Conservation (phyloP, 352 stramenopile species). For the Phytophthora aleatoria region DNA sequence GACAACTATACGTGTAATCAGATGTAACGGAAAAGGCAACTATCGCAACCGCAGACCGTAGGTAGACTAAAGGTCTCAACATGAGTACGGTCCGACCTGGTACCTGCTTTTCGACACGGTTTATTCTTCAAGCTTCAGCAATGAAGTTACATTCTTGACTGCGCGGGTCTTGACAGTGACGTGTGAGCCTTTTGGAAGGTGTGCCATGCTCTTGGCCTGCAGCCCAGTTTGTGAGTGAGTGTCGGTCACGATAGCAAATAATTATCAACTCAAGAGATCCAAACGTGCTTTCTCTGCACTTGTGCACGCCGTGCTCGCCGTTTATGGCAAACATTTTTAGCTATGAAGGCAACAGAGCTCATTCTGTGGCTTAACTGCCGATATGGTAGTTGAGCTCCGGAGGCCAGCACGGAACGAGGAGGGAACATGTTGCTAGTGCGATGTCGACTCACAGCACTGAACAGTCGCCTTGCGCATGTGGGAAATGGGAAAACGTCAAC, state of each 20-base stretch:
- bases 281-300: no score
- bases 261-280: no score
- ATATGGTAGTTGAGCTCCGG: not conserved
- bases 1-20: slow-evolving; percentile 7
- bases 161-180: slow-evolving; percentile 8
- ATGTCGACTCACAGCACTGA: not conserved
- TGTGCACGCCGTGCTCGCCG: slow-evolving; percentile 9
- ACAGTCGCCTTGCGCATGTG: slow-evolving; percentile 20
- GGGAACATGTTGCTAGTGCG: slow-evolving; percentile 12
- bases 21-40: slow-evolving; percentile 10
- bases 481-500: slow-evolving; percentile 3
- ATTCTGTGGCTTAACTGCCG: no score
- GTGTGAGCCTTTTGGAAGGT: slow-evolving; percentile 6
- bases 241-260: no score
- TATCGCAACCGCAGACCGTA: not conserved
- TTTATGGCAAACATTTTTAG: not conserved
- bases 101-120: slow-evolving; percentile 1
- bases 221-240: not conserved
- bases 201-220: not conserved
- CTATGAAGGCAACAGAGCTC: no score
- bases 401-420: slow-evolving; percentile 8
- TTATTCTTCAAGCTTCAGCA: slow-evolving; percentile 14
- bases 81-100: slow-evolving; percentile 18
- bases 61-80: slow-evolving; percentile 5
- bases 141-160: not conserved